Percentiles rank a stretch among this genome's conserved stretches.
Evolutionary conservation across 2,329 filamentous ascomycete species (phyloP).

Genomic region (Sporothrix curviconia): DNA sequence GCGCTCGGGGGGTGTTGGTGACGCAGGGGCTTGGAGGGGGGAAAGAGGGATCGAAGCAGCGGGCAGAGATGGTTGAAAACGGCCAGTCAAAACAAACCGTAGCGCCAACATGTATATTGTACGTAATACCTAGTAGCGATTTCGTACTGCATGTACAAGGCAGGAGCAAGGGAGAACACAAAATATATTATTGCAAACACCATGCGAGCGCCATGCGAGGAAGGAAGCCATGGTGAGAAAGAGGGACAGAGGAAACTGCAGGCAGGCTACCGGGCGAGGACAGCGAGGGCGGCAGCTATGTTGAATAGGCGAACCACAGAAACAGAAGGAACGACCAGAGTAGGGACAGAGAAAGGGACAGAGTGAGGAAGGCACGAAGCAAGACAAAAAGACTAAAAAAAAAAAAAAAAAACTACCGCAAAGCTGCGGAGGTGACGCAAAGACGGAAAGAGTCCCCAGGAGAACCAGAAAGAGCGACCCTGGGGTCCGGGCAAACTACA

Average conservation of each 20-base stretch:
- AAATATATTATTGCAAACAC: background rate
- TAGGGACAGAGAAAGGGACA: background rate
- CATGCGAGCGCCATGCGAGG: background rate
- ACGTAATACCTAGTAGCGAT: no score
- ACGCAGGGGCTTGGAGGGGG: background rate
- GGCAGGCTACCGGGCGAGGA: background rate
- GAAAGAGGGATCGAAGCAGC: background rate
- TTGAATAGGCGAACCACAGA: background rate
- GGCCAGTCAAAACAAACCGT: background rate
- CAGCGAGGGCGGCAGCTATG: no score
- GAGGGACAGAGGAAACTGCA: background rate
- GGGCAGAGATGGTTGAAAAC: background rate
- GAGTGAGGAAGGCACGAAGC: background rate
- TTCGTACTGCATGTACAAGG: no score
- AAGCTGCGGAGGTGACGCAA: slow-evolving; percentile 1
- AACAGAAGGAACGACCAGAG: slow-evolving; percentile 1
- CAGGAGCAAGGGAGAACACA: background rate
- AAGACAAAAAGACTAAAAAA: background rate
- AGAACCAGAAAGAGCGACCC: slow-evolving; percentile 3
- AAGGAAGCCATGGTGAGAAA: background rate
- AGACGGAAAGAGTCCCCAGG: slow-evolving; percentile 2
- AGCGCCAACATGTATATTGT: background rate
- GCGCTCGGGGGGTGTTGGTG: background rate
- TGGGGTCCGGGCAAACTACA: slow-evolving; percentile 6
- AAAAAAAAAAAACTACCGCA: background rate